Evolutionary conservation across 495 filamentous ascomycete species (phyloP).

Genomic region (Articulospora tetracladia): DNA sequence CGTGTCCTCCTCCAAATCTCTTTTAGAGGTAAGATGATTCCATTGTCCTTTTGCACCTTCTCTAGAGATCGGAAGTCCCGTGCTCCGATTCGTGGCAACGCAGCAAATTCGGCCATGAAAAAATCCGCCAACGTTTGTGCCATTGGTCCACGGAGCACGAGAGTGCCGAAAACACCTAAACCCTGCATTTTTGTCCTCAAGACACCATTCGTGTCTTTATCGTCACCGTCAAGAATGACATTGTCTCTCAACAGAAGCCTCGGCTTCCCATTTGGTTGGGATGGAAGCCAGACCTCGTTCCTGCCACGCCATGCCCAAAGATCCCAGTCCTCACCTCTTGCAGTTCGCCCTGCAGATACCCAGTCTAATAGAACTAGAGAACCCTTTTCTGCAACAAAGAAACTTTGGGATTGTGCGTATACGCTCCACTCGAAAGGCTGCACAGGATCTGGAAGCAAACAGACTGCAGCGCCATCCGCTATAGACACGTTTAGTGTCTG

Average conservation of each 20-base stretch:
- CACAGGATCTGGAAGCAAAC: constrained; percentile 89
- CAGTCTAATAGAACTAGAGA: constrained; percentile 85
- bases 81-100: constrained; percentile 78
- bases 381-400: constrained; percentile 55
- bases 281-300: constrained; percentile 75
- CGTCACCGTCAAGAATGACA: constrained; percentile 62
- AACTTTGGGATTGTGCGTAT: constrained; percentile 79
- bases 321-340: constrained; percentile 88
- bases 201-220: constrained; percentile 28
- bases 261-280: constrained; percentile 13
- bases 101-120: constrained; percentile 71
- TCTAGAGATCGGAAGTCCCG: constrained; percentile 64
- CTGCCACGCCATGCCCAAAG: constrained; percentile 69
- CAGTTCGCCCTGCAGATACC: constrained; percentile 82
- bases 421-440: constrained; percentile 80
- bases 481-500: constrained; percentile 68
- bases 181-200: constrained; percentile 58
- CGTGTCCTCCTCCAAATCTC: constrained; percentile 40
- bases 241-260: constrained; percentile 79
- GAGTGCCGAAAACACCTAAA: constrained; percentile 70
- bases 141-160: constrained; percentile 74
- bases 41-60: constrained; percentile 32
- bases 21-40: constrained; percentile 29
- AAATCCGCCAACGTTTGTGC: constrained; percentile 61
- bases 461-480: constrained; percentile 60